Evolutionary conservation across 2,329 filamentous ascomycete genomes (phyloP), one percentile per base, ranked within the genome.

Genomic region (Hypoxylon sp.): DNA sequence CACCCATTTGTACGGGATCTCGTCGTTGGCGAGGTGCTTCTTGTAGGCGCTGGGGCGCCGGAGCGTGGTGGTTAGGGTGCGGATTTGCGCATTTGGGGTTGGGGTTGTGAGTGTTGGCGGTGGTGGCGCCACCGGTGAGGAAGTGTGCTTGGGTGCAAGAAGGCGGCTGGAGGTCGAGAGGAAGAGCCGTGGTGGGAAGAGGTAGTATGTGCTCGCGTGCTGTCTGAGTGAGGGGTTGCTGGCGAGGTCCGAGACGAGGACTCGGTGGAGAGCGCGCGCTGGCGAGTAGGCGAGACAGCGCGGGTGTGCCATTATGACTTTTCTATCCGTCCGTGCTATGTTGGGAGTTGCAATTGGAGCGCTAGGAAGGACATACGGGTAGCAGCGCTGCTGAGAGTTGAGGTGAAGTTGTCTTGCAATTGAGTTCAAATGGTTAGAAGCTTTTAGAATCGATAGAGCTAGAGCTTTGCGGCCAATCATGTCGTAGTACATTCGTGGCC

Each of bases 11-110:
- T 72, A 73, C 0, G 69, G 72, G 56, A 89, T 89, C 53, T 84
- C 82, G 15, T 80, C 71, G 79, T 89, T 82, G 75, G 80, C 80
- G 37, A 80, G 80, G 42, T 71, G 65, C 37, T 73, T 71, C n/a
- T 62, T 73, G 24, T 31, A 17, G 47, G 21, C 58, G 56, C 29
- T 8, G 56, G 7, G 39, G 59, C 39, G 42, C 2, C 13, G 64
- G 57, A 50, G 39, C 57, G 50, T 69, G 66, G 60, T 58, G 42
- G 24, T 27, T 27, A 69, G 52, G 0, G 55, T 7, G 35, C 65
- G 65, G 56, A 47, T n/a, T 1, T 63, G 62, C 2, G 4, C 13
- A n/a, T 42, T n/a, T 15, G n/a, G 35, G 11, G 24, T n/a, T 15
- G n/a, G 35, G 11, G 24, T 3, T 27, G 3, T 27, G 24, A 7